phyloP scores from a whole-genome alignment of 768 basidiomycete genomes.

The Boletus tylopilopsis region DNA sequence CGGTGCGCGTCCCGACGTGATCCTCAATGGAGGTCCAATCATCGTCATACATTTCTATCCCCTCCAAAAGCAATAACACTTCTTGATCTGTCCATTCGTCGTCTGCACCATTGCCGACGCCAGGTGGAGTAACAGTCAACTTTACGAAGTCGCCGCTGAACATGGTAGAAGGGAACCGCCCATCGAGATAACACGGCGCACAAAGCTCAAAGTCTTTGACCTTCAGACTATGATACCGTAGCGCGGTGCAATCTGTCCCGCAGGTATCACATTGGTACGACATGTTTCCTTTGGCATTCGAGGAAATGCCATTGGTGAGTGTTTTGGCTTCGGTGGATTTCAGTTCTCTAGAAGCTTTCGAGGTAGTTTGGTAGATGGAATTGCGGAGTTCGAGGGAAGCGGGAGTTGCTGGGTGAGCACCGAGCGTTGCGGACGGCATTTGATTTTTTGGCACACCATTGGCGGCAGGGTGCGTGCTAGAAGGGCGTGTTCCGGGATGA shows the following conservation, averaged over 20 bases:
- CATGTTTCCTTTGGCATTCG: conserved; percentile 45
- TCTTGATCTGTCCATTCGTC: conserved; percentile 93
- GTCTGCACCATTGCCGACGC: conserved; percentile 36
- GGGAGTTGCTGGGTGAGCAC: conserved; percentile 32
- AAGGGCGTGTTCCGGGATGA: conserved; percentile 72
- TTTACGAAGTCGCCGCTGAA: conserved; percentile 97
- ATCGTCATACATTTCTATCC: conserved; percentile 96
- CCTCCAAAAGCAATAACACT: conserved; percentile 84
- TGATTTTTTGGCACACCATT: conserved; percentile 46
- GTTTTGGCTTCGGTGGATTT: conserved; percentile 62
- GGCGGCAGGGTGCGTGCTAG: conserved; percentile 39
- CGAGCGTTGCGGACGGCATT: conserved; percentile 19
- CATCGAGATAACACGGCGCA: conserved; percentile 89
- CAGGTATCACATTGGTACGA: conserved; percentile 89
- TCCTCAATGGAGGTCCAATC: conserved; percentile 93
- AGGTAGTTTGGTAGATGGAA: conserved; percentile 84
- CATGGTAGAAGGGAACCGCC: conserved; percentile 94
- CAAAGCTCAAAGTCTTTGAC: conserved; percentile 91
- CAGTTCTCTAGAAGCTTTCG: conserved; percentile 75
- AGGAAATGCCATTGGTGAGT: conserved; percentile 50
- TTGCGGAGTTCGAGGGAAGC: conserved; percentile 86
- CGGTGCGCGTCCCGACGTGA: conserved; percentile 86
- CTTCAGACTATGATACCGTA: conserved; percentile 91
- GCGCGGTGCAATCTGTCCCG: conserved; percentile 84
- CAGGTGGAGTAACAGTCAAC: conserved; percentile 45